These are phyloP conservation scores for Purpureocillium lavendulum DNA, from an alignment of 2,329 filamentous ascomycete species.

Conservation along the genomic window DNA sequence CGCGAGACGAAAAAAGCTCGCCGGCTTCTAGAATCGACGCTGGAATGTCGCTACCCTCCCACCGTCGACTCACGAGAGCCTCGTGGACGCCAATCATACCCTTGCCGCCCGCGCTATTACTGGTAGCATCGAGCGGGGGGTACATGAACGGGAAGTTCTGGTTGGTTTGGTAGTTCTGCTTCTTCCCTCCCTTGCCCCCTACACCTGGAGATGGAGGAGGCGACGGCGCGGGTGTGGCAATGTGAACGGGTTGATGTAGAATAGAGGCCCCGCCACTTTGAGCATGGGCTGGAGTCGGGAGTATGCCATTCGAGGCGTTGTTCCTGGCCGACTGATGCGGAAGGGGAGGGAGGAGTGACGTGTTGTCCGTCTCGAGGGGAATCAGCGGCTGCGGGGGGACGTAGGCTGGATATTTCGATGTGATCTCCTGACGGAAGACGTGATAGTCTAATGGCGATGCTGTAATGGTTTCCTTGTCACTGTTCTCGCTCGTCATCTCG, in stretches of 20 bases:
- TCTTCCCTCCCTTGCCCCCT: conserved; percentile 90
- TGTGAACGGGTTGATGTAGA: conserved; percentile 91
- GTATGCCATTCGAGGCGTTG: conserved; percentile 52
- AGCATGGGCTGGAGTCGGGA: conserved; percentile 44
- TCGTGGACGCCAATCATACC: conserved; percentile 75
- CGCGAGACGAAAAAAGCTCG: conserved; percentile 79
- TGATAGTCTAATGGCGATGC: conserved; percentile 95
- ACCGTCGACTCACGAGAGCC: conserved; percentile 69
- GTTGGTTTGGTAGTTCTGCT: conserved; percentile 98
- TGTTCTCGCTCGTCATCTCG: conserved; percentile 49
- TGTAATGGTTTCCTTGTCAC: conserved; percentile 72
- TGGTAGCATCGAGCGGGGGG: conserved; percentile 79
- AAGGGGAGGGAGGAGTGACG: conserved; percentile 79
- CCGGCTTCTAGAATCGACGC: conserved; percentile 93
- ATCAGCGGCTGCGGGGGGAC: conserved; percentile 78
- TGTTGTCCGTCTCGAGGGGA: conserved; percentile 82
- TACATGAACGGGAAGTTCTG: conserved; percentile 98
- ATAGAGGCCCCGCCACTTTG: conserved; percentile 66
- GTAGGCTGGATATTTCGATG: conserved; percentile 95
- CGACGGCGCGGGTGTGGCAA: conserved; percentile 94
- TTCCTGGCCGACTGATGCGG: conserved; percentile 62
- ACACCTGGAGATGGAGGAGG: conserved; percentile 83
- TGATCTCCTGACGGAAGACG: conserved; percentile 91
- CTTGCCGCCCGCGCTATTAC: conserved; percentile 86
- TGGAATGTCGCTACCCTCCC: conserved; percentile 91